Evolutionary conservation across 2,329 filamentous ascomycete genomes (phyloP), one percentile per base, ranked within the genome.

Genomic region (Venturia aucupariae): DNA sequence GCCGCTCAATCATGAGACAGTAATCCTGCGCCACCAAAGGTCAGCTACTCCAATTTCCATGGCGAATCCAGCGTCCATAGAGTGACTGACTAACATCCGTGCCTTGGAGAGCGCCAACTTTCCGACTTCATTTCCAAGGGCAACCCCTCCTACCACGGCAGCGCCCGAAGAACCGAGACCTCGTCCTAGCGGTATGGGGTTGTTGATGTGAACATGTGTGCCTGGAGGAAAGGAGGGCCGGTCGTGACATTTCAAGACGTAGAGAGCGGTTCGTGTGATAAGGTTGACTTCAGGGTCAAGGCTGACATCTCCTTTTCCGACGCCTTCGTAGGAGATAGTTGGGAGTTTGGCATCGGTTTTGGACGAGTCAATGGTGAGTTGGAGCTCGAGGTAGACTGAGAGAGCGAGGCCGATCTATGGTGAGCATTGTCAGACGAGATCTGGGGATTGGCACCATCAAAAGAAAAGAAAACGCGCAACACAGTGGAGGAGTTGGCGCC

Each of bases 161-260:
- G 94, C 92, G 38, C 93, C 94, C 0, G 92, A 97, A 51, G 92
- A 96, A n/a, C 94, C 94, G 69, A 99, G 80, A 11, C 94, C 94
- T 65, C 94, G 85, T 62, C 94, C 92, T 8, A 99, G 82, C 2
- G 94, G 94, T 69, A 99, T 97, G 1, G 91, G 91, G 78, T 97
- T 97, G 77, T 89, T 87, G 79, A 99, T 92, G 78, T 97, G 93
- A 63, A 99, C 89, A 72, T 92, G 89, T 7, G 93, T 97, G 77
- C 90, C 87, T 63, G 80, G 77, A 46, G 94, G 93, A 77, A 97
- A 99, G 60, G 83, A 81, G 73, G 90, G 86, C 76, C 93, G 87
- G 72, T 88, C 86, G 79, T 97, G 90, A 80, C 94, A 97, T 76
- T 92, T 85, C 68, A 99, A 84, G 66, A 99, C 91, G 76, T 99